A percentile compares a stretch with the other conserved stretches of the same genome.
Evolutionary conservation across 805 yeast genomes (phyloP).

Genomic region (Candida verbasci): DNA sequence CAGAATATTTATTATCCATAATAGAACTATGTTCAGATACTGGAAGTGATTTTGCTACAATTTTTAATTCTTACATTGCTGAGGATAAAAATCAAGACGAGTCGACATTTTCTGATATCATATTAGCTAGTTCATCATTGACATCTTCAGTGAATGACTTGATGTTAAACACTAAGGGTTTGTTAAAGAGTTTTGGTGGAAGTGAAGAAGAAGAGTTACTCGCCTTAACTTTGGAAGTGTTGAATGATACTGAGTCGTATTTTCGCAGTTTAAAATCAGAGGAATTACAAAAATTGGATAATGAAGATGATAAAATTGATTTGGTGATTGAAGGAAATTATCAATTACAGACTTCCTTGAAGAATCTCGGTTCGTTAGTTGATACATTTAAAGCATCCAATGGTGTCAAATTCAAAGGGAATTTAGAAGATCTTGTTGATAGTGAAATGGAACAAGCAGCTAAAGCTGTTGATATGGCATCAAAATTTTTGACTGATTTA

Average conservation of each 20-base stretch:
- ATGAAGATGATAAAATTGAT: constrained; percentile 67
- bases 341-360: constrained; percentile 67
- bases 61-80: constrained; percentile 69
- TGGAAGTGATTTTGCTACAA: constrained; percentile 76
- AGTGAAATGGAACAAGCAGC: constrained; percentile 72
- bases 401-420: constrained; percentile 36
- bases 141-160: constrained; percentile 60
- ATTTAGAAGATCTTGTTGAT: constrained; percentile 69
- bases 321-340: constrained; percentile 71
- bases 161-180: constrained; percentile 65
- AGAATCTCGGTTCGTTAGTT: constrained; percentile 48
- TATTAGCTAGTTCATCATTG: constrained; percentile 59
- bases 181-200: constrained; percentile 48
- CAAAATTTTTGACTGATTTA: constrained; percentile 51
- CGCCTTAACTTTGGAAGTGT: constrained; percentile 49
- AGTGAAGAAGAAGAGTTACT: constrained; percentile 53
- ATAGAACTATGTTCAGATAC: constrained; percentile 65
- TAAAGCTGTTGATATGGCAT: constrained; percentile 61
- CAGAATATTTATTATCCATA: constrained; percentile 61
- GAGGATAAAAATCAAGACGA: constrained; percentile 58
- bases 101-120: constrained; percentile 59
- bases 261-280: constrained; percentile 57
- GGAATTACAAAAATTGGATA: constrained; percentile 43
- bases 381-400: constrained; percentile 46
- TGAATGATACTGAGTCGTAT: constrained; percentile 57